A percentile compares a stretch with the other conserved stretches of the same genome.
phyloP scores from a whole-genome alignment of 345 rosid genomes.

The Moricandia arvensis region DNA sequence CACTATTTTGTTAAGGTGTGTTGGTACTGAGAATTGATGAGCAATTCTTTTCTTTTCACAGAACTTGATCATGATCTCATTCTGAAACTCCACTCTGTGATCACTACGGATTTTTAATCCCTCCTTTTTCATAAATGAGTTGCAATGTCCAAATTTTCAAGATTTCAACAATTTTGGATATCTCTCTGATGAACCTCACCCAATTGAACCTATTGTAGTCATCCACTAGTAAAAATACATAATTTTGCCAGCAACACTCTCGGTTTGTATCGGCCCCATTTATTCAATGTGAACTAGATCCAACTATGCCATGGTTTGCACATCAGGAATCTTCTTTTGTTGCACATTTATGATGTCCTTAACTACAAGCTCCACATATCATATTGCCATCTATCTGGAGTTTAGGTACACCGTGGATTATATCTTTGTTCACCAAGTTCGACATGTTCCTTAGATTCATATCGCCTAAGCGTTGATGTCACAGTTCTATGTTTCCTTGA shows the following conservation, averaged over 20 bases:
- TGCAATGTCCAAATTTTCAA: background rate
- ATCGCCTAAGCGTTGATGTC: no score
- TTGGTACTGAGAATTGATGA: background rate
- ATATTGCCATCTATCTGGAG: no score
- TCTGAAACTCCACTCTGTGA: background rate
- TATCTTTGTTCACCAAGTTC: no score
- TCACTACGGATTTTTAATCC: background rate
- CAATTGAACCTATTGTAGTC: background rate
- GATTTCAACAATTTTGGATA: background rate
- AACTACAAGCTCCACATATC: background rate
- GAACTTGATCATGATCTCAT: background rate
- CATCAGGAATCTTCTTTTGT: background rate
- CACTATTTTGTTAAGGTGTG: background rate
- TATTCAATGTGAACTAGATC: background rate
- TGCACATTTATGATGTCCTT: background rate
- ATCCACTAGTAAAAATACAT: background rate
- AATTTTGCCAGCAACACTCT: background rate
- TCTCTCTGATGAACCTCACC: background rate
- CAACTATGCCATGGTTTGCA: rapidly evolving
- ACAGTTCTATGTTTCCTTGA: no score
- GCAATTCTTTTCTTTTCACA: background rate
- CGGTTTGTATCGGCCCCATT: background rate
- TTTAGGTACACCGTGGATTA: no score
- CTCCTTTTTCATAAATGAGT: background rate
- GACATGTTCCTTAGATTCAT: no score